Percentiles rank a stretch among this genome's conserved stretches.
Evolutionary conservation across 805 yeast species (phyloP).

Genomic region (Jamesozyma jinghongensis): DNA sequence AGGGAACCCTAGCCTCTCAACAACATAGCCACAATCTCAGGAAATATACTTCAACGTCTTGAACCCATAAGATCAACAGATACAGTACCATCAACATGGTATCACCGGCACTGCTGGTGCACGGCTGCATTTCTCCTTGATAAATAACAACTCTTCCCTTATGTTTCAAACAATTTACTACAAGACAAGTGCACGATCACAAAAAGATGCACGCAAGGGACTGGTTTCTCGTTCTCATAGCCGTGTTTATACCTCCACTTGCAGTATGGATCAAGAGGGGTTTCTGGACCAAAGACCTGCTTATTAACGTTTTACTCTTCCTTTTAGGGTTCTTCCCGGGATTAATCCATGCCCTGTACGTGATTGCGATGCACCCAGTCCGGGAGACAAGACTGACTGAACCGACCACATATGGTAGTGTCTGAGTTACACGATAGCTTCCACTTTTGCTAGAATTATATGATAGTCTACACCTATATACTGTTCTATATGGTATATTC

Average conservation of each 20-base stretch:
- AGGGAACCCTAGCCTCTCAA: too few species aligned
- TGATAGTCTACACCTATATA: too few species aligned
- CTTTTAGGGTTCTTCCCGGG: slow-evolving; percentile 64
- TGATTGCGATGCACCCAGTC: slow-evolving; percentile 31
- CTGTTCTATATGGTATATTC: too few species aligned
- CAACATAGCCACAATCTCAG: too few species aligned
- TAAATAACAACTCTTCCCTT: not conserved
- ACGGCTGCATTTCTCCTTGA: not conserved
- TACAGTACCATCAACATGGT: not conserved
- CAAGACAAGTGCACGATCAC: too few species aligned
- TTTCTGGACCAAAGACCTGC: slow-evolving; percentile 29
- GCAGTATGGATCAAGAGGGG: slow-evolving; percentile 67
- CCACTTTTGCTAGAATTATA: too few species aligned
- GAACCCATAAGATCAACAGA: too few species aligned
- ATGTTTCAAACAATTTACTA: too few species aligned
- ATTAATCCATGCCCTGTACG: slow-evolving; percentile 56
- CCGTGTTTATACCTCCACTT: slow-evolving; percentile 62
- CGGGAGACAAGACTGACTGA: too few species aligned
- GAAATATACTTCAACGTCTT: too few species aligned
- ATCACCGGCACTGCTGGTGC: not conserved
- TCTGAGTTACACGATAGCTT: too few species aligned
- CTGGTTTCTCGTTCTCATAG: slow-evolving; percentile 60
- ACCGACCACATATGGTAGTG: too few species aligned
- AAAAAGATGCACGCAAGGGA: slow-evolving; percentile 28
- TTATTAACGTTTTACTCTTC: slow-evolving; percentile 53